Evolutionary conservation across 78 protist genomes (phyloP), one percentile per base, ranked within the genome.

Genomic region (Cavenderia fasciculata): DNA sequence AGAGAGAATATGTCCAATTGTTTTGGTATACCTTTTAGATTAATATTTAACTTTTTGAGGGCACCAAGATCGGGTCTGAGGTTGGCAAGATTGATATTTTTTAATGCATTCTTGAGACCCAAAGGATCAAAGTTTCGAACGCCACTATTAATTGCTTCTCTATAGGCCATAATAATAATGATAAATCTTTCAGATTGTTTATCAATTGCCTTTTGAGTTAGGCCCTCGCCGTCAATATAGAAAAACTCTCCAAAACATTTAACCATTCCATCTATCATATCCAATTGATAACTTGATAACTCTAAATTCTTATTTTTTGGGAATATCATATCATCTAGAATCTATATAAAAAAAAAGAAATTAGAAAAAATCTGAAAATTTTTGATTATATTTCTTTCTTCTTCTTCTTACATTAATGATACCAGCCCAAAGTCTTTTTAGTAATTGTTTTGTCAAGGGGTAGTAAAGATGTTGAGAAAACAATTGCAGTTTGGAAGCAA

Each of bases 101-200:
- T 68, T 16, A 82, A 52, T 4, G 90, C 90, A 34, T 68, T 49
- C 10, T 68, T 82, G 18, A 82, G 41, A 31, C 90, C 90, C 4
- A 82, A 16, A 0, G 90, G 90, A 43, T 82, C 90, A 59, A 82
- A 82, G 40, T 82, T 78, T 14, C 76, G 68, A n/a, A 82, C 90
- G 43, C 90, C 90, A 68, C 90, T 82, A 56, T 69, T 68, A 21
- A 82, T 46, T 40, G 90, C 90, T 44, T 82, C 90, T 40, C 90
- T 31, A 57, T 82, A 82, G 2, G 90, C 90, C 59, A 47, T 7
- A 14, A 82, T 36, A 29, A 82, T 82, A 21, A 82, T 25, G 70
- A 82, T 68, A 33, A 82, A 82, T 52, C 90, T 27, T 43, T 82
- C 78, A 7, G 90, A 82, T 82, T 82, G 70, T 36, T 79, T 82